Conservation (phyloP, 164 flowering plant genomes). For the Echeveria elegans region DNA sequence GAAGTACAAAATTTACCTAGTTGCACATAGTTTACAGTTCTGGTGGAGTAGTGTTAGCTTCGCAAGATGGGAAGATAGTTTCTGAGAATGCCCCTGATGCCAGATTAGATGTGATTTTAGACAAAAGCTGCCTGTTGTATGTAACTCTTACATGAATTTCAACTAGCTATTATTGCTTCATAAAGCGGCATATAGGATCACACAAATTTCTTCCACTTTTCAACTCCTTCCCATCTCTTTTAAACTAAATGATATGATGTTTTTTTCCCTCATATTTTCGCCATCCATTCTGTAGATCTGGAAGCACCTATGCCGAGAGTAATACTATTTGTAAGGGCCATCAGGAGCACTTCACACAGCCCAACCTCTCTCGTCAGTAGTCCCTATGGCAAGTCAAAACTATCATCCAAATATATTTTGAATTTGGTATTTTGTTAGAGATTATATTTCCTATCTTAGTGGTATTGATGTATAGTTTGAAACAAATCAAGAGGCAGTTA, state of each 20-base stretch:
- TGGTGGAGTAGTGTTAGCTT: conserved; percentile 60
- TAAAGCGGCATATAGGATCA: too few species aligned
- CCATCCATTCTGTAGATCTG: conserved; percentile 29
- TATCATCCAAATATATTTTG: too few species aligned
- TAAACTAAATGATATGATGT: too few species aligned
- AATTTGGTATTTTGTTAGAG: too few species aligned
- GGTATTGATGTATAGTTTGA: neutral
- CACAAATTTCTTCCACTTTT: too few species aligned
- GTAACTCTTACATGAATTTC: neutral
- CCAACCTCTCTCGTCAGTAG: neutral
- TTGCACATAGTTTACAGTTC: conserved; percentile 19
- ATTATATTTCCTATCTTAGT: too few species aligned
- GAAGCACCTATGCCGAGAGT: conserved; percentile 28
- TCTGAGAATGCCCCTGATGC: conserved; percentile 60
- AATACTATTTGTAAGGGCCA: neutral
- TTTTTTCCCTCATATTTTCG: neutral
- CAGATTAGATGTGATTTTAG: conserved; percentile 44
- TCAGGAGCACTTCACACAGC: neutral
- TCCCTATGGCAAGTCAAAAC: too few species aligned
- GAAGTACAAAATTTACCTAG: neutral
- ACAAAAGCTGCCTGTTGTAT: conserved; percentile 58
- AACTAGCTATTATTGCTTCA: too few species aligned
- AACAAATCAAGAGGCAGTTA: too few species aligned
- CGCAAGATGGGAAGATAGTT: conserved; percentile 65
- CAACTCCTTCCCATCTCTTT: too few species aligned